A percentile compares a stretch with the other conserved stretches of the same genome.
phyloP scores from a whole-genome alignment of 1,139 yeast species.

The Protomyces inundatus region DNA sequence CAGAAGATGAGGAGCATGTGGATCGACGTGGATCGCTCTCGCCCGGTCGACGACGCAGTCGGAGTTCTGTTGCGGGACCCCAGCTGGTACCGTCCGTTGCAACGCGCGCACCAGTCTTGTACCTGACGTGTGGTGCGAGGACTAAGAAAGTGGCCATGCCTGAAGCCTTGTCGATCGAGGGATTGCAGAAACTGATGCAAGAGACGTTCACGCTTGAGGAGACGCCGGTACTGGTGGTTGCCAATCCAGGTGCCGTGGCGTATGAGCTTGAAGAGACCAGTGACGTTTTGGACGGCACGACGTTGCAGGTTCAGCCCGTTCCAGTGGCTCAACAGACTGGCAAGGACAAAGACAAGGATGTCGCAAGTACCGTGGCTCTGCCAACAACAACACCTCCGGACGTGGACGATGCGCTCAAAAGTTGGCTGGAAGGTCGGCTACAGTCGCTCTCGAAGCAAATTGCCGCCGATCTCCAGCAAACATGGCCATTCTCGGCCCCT shows the following conservation, averaged over 20 bases:
- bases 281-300: background rate
- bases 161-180: background rate
- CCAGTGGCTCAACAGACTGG: background rate
- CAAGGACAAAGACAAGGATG: too few species aligned
- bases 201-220: slow-evolving; percentile 51
- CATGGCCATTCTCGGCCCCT: too few species aligned
- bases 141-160: slow-evolving; percentile 32
- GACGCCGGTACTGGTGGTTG: slow-evolving; percentile 46
- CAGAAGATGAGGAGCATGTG: slow-evolving; percentile 4
- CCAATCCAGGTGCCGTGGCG: background rate
- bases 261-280: slow-evolving; percentile 73
- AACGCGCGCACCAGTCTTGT: too few species aligned
- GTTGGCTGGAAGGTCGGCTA: background rate
- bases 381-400: too few species aligned
- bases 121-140: slow-evolving; percentile 33
- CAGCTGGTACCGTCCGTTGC: too few species aligned
- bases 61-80: too few species aligned
- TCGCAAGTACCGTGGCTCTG: too few species aligned
- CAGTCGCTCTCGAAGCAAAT: background rate
- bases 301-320: background rate
- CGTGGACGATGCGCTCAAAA: background rate
- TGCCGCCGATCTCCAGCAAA: background rate
- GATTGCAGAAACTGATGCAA: background rate
- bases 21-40: background rate
- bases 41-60: too few species aligned